Conservation (phyloP, 225 moss, liverwort and hornwort genomes). For the Pleurozium schreberi region DNA sequence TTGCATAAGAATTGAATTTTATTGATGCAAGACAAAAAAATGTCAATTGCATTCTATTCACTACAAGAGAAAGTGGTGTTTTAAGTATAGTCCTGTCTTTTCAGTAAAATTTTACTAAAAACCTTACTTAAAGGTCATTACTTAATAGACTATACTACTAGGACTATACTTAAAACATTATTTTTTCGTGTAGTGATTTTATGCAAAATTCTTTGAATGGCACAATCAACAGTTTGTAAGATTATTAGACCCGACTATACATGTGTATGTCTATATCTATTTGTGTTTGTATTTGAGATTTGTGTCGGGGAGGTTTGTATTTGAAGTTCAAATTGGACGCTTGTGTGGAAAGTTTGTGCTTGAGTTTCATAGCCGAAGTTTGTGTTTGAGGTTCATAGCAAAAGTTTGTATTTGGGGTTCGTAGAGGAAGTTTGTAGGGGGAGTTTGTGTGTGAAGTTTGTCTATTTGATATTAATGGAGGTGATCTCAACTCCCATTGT, state of each 20-base stretch:
- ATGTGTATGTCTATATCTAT: background rate
- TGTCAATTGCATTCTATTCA: background rate
- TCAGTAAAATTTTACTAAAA: too few relatives aligned
- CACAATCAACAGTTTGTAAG: background rate
- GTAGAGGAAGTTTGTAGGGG: accelerated
- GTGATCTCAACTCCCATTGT: background rate
- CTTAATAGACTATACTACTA: too few relatives aligned
- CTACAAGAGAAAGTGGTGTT: too few relatives aligned
- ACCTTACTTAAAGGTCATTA: too few relatives aligned
- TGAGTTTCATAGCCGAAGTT: too few relatives aligned
- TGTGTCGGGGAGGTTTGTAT: background rate
- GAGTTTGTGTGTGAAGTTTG: background rate
- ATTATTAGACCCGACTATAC: accelerated
- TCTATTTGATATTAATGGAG: background rate
- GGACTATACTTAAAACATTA: too few relatives aligned
- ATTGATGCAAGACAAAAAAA: background rate
- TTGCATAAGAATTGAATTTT: background rate
- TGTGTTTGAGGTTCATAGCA: too few relatives aligned
- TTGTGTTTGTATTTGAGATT: too few relatives aligned
- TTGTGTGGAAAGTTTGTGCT: background rate
- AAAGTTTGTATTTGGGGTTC: background rate
- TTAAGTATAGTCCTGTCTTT: too few relatives aligned
- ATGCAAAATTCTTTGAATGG: background rate
- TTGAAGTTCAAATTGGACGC: background rate
- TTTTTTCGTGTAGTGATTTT: too few relatives aligned